Percentiles rank a stretch among this genome's conserved stretches.
phyloP scores from a whole-genome alignment of 129 eudicot species.

The Flaveria robusta region DNA sequence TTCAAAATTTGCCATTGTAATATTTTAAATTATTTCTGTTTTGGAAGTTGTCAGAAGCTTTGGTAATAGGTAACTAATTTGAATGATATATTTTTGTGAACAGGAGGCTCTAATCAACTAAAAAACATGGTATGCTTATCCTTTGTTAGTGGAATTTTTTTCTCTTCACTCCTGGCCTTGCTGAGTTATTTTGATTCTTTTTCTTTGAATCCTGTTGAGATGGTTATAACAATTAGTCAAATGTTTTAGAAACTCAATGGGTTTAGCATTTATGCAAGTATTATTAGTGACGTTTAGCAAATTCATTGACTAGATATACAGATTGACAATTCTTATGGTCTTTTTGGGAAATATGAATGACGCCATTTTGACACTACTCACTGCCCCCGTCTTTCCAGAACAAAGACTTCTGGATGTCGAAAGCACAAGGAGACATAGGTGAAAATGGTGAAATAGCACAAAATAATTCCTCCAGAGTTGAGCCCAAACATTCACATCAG shows the following conservation, averaged over 20 bases:
- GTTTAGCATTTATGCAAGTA: conserved; percentile 1
- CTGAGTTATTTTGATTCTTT: conserved; percentile 8
- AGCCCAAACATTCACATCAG: conserved; percentile 55
- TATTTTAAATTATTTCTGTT: neutral
- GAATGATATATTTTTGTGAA: conserved; percentile 5
- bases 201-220: neutral
- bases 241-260: neutral
- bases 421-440: conserved; percentile 38
- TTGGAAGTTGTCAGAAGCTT: conserved; percentile 1
- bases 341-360: conserved; percentile 6
- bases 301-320: neutral
- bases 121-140: conserved; percentile 26
- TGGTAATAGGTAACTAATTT: conserved; percentile 7
- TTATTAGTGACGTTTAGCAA: neutral
- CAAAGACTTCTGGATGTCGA: conserved; percentile 51
- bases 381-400: conserved; percentile 44
- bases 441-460: conserved; percentile 42
- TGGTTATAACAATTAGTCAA: neutral
- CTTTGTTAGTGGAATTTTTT: conserved; percentile 23
- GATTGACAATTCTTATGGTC: conserved; percentile 17
- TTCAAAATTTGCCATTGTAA: neutral
- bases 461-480: conserved; percentile 41
- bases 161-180: neutral
- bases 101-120: conserved; percentile 20
- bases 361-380: conserved; percentile 22